Evolutionary conservation across 2,329 filamentous ascomycete species (phyloP).

Genomic region (Trichothecium roseum): DNA sequence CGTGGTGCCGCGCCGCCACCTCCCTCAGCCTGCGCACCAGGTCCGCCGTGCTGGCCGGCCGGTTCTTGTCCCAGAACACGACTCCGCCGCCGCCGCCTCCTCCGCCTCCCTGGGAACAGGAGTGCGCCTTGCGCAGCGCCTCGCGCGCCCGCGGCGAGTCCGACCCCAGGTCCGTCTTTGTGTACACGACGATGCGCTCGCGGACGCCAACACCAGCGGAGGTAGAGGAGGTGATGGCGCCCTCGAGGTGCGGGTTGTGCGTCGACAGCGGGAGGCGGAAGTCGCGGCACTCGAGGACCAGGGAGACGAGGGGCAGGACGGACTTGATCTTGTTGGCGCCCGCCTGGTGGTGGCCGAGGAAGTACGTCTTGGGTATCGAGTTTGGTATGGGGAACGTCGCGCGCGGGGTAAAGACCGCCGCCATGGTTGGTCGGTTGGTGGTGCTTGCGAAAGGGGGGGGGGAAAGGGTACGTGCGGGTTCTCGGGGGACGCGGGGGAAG

Average conservation of each 20-base stretch:
- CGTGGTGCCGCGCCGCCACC: conserved; percentile 26
- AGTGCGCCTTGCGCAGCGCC: conserved; percentile 21
- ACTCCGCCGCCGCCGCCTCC: conserved; percentile 19
- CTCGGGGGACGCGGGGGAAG: too few species aligned
- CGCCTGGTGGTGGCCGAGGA: conserved; percentile 81
- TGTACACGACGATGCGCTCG: conserved; percentile 78
- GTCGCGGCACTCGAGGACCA: conserved; percentile 92
- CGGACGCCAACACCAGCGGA: too few species aligned
- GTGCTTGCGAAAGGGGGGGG: too few species aligned
- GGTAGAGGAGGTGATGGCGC: conserved; percentile 58
- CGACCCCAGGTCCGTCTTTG: conserved; percentile 67
- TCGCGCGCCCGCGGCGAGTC: conserved; percentile 18
- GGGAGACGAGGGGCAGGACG: conserved; percentile 68
- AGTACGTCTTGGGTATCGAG: conserved; percentile 81
- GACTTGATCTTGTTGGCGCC: conserved; percentile 76
- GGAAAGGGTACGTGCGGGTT: too few species aligned
- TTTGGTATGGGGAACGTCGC: conserved; percentile 58
- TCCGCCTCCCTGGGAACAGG: too few species aligned
- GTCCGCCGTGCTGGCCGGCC: conserved; percentile 19
- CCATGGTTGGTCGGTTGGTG: conserved; percentile 11
- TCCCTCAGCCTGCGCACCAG: conserved; percentile 28
- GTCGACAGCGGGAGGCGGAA: conserved; percentile 83
- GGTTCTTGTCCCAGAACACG: conserved; percentile 34
- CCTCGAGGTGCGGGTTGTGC: conserved; percentile 82
- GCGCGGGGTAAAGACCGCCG: conserved; percentile 59